phyloP scores from a whole-genome alignment of 1,284 basidiomycete species.

The Puccinia horiana region DNA sequence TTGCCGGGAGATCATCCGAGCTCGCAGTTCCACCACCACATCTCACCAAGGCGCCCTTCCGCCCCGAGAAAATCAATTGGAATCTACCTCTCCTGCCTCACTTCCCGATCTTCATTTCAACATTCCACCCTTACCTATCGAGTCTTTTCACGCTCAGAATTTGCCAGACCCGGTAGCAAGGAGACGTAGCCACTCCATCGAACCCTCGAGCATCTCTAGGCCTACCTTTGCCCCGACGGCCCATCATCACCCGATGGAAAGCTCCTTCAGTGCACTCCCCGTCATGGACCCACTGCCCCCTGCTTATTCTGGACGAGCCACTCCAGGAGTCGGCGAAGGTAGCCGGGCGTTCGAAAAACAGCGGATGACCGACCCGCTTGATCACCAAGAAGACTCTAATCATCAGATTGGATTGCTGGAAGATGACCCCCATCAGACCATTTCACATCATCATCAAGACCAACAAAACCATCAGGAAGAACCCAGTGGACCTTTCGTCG shows the following conservation, averaged over 20 bases:
- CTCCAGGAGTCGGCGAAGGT: background rate
- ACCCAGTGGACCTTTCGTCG: background rate
- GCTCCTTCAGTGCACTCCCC: background rate
- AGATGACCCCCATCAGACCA: background rate
- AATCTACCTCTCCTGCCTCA: background rate
- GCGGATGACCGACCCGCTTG: background rate
- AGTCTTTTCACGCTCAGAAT: background rate
- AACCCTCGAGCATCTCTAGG: background rate
- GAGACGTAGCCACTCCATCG: background rate
- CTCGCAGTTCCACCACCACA: background rate
- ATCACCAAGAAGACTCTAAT: background rate
- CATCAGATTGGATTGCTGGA: background rate
- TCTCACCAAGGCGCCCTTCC: background rate
- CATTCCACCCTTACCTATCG: background rate
- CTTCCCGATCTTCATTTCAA: background rate
- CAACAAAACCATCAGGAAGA: no score
- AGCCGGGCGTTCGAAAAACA: conserved; percentile 19
- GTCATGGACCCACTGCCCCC: background rate
- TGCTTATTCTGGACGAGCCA: conserved; percentile 16
- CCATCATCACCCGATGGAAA: background rate
- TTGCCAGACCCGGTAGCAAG: background rate
- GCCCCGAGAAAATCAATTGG: background rate
- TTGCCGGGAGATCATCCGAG: conserved; percentile 21
- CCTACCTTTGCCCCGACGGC: background rate
- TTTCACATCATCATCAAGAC: background rate